Percentiles rank a stretch among this genome's conserved stretches.
Evolutionary conservation across 345 rosid species (phyloP).

Genomic region (Abelmoschus esculentus): DNA sequence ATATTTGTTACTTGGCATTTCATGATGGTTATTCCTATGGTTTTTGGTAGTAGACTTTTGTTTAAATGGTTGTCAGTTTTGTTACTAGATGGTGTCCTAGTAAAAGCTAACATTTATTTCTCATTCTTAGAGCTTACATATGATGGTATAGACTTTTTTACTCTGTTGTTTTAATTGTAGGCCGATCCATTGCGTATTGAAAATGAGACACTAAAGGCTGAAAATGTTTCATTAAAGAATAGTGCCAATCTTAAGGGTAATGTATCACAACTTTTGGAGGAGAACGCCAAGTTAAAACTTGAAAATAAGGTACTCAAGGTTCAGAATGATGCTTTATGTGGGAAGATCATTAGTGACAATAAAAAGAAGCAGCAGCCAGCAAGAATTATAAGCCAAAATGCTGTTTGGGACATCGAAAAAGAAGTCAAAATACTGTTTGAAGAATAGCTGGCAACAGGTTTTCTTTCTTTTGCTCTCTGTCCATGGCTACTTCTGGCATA

Average conservation of each 20-base stretch:
- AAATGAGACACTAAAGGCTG: neutral
- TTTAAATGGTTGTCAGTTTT: neutral
- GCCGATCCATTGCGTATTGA: slow-evolving; percentile 3
- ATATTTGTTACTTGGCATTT: neutral
- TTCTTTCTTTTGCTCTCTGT: neutral
- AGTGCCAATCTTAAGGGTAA: neutral
- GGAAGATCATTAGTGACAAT: neutral
- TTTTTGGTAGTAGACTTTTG: neutral
- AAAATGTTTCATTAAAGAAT: neutral
- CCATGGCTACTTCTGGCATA: neutral
- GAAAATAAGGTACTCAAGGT: neutral
- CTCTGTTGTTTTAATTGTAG: neutral
- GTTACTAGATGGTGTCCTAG: neutral
- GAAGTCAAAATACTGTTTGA: neutral
- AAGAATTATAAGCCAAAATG: neutral
- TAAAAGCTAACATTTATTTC: neutral
- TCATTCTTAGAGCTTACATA: neutral
- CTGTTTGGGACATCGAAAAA: neutral
- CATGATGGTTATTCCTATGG: neutral
- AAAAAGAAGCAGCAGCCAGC: neutral
- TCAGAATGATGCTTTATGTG: neutral
- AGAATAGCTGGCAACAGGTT: neutral
- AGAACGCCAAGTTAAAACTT: neutral
- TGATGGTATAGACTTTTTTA: neutral
- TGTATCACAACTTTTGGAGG: neutral